These are phyloP conservation scores for Coemansia erecta DNA, from an alignment of 192 early-diverging fungal genomes.

Conservation along the genomic window DNA sequence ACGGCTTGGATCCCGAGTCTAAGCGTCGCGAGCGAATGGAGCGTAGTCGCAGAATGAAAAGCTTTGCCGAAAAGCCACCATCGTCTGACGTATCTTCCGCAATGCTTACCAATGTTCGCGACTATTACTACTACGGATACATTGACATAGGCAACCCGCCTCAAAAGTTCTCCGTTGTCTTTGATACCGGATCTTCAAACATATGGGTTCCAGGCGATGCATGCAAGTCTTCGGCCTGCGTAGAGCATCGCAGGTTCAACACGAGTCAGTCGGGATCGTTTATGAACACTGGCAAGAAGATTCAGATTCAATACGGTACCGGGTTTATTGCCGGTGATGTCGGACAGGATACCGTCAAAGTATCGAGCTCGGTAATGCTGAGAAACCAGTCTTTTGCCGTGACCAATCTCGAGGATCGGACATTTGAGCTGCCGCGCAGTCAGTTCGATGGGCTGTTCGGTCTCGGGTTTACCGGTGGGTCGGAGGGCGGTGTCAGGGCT, in stretches of 20 bases:
- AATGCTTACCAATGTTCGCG: slow-evolving; percentile 33
- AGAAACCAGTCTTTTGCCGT: slow-evolving; percentile 51
- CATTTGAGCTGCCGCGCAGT: slow-evolving; percentile 41
- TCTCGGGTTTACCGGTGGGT: slow-evolving; percentile 47
- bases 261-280: slow-evolving; percentile 66
- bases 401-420: slow-evolving; percentile 41
- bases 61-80: slow-evolving; percentile 21
- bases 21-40: slow-evolving; percentile 36
- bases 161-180: slow-evolving; percentile 69
- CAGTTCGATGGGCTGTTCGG: slow-evolving; percentile 58
- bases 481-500: slow-evolving; percentile 36
- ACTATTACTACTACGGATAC: slow-evolving; percentile 69
- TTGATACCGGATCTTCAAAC: slow-evolving; percentile 71
- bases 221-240: slow-evolving; percentile 70
- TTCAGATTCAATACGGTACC: slow-evolving; percentile 93
- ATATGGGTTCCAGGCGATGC: slow-evolving; percentile 72
- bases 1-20: slow-evolving; percentile 50
- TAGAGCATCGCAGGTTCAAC: slow-evolving; percentile 81
- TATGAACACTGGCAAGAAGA: slow-evolving; percentile 54
- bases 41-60: slow-evolving; percentile 39
- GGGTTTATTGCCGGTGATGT: slow-evolving; percentile 93
- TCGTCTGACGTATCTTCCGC: slow-evolving; percentile 12
- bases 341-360: slow-evolving; percentile 62
- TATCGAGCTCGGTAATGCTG: slow-evolving; percentile 31
- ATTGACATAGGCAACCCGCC: slow-evolving; percentile 66